Evolutionary conservation across 2,329 filamentous ascomycete genomes (phyloP).

Genomic region (Paracamarosporium sp.): DNA sequence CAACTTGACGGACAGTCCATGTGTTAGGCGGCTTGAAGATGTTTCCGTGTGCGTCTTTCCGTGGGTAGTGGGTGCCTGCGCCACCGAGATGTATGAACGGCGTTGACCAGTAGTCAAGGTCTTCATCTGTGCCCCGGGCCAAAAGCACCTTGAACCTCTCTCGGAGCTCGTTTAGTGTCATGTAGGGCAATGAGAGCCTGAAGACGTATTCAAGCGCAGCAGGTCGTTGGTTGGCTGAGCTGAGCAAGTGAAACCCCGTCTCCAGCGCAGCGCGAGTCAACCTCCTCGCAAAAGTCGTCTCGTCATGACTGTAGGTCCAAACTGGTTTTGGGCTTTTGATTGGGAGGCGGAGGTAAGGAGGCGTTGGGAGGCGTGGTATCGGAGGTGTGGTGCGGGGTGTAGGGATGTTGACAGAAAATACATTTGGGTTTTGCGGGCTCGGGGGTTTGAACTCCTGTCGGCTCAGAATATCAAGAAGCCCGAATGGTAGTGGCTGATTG

Average conservation of each 20-base stretch:
- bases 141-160: constrained; percentile 50
- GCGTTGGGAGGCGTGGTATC: constrained; percentile 28
- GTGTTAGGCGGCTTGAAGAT: constrained; percentile 36
- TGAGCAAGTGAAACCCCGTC: constrained; percentile 65
- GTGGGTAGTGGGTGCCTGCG: constrained; percentile 69
- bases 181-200: constrained; percentile 71
- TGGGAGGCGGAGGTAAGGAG: constrained; percentile 34
- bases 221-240: constrained; percentile 46
- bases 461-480: constrained; percentile 33
- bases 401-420: constrained; percentile 30
- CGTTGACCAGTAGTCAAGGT: constrained; percentile 64
- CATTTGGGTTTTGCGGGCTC: constrained; percentile 22
- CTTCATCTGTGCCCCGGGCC: constrained; percentile 49
- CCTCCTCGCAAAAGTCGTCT: constrained; percentile 73
- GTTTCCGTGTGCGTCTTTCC: constrained; percentile 46
- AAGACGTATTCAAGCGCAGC: constrained; percentile 61
- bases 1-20: constrained; percentile 42
- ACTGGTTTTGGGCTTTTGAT: constrained; percentile 45
- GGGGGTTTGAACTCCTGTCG: constrained; percentile 24
- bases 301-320: constrained; percentile 66
- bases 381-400: constrained; percentile 33
- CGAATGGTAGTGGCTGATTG: constrained; percentile 34
- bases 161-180: constrained; percentile 47
- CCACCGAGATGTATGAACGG: constrained; percentile 73
- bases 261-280: constrained; percentile 73